phyloP scores from a whole-genome alignment of 2,329 filamentous ascomycete genomes.

The Paracoccidioides lutzii region DNA sequence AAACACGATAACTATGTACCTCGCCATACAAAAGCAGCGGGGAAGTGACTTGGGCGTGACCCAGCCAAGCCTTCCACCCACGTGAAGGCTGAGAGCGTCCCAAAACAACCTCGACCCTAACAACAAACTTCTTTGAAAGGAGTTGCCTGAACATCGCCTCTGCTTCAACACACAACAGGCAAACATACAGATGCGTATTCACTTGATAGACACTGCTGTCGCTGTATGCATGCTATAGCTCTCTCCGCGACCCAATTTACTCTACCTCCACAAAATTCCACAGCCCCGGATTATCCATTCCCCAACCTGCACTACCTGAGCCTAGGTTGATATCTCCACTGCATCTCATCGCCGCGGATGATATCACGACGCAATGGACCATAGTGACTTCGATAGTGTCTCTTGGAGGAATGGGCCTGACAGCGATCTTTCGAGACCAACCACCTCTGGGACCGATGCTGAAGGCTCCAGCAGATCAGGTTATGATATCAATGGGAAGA shows the following conservation, averaged over 20 bases:
- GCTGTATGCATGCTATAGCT: neutral
- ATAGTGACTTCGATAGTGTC: constrained; percentile 68
- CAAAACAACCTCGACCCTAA: neutral
- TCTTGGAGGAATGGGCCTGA: constrained; percentile 58
- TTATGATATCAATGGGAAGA: constrained; percentile 36
- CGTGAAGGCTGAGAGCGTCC: neutral
- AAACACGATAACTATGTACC: neutral
- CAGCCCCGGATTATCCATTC: neutral
- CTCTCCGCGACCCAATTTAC: neutral
- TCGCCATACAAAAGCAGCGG: neutral
- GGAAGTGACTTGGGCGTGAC: neutral
- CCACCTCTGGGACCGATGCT: constrained; percentile 29
- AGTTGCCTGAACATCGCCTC: neutral
- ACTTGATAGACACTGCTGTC: neutral
- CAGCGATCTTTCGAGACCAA: constrained; percentile 32
- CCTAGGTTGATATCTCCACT: neutral
- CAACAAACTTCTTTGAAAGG: neutral
- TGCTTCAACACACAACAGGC: neutral
- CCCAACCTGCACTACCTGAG: neutral
- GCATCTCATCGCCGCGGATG: neutral
- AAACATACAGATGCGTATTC: neutral
- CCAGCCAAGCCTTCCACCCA: neutral
- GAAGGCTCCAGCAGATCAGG: constrained; percentile 20
- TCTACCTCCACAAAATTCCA: neutral
- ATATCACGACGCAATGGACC: constrained; percentile 25